Conservation (phyloP, 257 asterid species). For the Primulina tabacum region DNA sequence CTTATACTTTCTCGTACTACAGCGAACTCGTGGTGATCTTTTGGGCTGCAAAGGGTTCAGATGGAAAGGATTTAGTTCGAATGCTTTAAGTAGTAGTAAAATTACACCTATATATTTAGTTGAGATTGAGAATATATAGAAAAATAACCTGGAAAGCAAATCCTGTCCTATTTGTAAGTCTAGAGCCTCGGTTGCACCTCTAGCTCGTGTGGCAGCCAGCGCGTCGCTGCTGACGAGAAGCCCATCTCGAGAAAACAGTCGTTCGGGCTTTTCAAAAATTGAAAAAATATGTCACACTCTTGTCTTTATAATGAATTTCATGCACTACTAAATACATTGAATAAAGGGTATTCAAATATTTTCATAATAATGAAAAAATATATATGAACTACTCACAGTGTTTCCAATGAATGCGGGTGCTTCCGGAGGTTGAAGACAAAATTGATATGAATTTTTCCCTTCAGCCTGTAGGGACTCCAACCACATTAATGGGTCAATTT, state of each 20-base stretch:
- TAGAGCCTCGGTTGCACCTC: conserved; percentile 72
- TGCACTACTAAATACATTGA: too few relatives aligned
- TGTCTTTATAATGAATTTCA: too few relatives aligned
- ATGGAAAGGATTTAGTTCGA: conserved; percentile 1
- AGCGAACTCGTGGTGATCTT: conserved; percentile 87
- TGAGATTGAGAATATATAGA: conserved; percentile 11
- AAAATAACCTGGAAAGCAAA: conserved; percentile 77
- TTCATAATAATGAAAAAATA: not conserved
- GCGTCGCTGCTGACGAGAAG: conserved; percentile 82
- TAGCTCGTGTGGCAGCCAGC: conserved; percentile 92
- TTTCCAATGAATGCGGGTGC: conserved; percentile 95
- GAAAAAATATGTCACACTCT: not conserved
- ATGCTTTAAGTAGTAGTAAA: conserved; percentile 20
- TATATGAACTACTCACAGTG: conserved; percentile 53
- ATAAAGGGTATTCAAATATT: too few relatives aligned
- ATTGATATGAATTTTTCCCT: conserved; percentile 79
- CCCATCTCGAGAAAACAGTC: conserved; percentile 70
- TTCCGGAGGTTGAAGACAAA: conserved; percentile 89
- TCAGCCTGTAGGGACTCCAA: conserved; percentile 68
- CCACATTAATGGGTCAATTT: conserved; percentile 78
- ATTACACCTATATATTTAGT: not conserved
- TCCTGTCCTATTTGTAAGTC: conserved; percentile 83
- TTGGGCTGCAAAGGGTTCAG: conserved; percentile 50
- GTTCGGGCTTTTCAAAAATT: conserved; percentile 65
- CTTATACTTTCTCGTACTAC: conserved; percentile 84